These are phyloP conservation scores for Claviceps sp. DNA, from an alignment of 2,329 filamentous ascomycete species.

Conservation along the genomic window DNA sequence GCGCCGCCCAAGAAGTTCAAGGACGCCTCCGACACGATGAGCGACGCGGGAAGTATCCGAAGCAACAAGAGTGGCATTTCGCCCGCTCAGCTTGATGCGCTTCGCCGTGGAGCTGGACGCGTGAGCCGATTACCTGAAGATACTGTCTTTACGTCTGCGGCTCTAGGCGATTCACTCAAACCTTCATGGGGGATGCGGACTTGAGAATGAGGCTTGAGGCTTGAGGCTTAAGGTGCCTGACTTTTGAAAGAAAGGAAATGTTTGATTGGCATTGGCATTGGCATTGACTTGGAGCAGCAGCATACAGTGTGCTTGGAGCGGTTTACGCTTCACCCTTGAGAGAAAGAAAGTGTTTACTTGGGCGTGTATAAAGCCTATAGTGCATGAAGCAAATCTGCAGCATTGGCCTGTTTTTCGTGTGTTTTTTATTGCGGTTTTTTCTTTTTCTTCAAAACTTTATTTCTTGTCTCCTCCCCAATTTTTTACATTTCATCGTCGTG, in stretches of 20 bases:
- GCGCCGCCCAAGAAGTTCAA: conserved; percentile 64
- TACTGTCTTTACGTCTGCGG: conserved; percentile 62
- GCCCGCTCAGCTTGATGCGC: conserved; percentile 50
- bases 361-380: neutral
- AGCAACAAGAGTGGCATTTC: conserved; percentile 65
- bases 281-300: neutral
- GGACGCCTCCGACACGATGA: conserved; percentile 42
- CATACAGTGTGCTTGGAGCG: neutral
- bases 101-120: conserved; percentile 73
- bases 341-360: neutral
- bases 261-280: too few species aligned
- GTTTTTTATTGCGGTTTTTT: conserved; percentile 1
- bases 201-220: conserved; percentile 11
- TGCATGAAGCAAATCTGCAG: conserved; percentile 1
- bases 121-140: conserved; percentile 74
- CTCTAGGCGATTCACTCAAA: conserved; percentile 48
- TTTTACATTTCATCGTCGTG: conserved; percentile 5
- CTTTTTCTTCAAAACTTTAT: neutral
- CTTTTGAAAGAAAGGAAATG: too few species aligned
- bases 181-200: conserved; percentile 44
- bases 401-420: conserved; percentile 3
- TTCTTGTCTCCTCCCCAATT: neutral
- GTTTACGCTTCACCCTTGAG: neutral
- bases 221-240: too few species aligned
- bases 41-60: conserved; percentile 51